A percentile compares a stretch with the other conserved stretches of the same genome.
phyloP scores from a whole-genome alignment of 108 stramenopile genomes.

The Chaetoceros muelleri region DNA sequence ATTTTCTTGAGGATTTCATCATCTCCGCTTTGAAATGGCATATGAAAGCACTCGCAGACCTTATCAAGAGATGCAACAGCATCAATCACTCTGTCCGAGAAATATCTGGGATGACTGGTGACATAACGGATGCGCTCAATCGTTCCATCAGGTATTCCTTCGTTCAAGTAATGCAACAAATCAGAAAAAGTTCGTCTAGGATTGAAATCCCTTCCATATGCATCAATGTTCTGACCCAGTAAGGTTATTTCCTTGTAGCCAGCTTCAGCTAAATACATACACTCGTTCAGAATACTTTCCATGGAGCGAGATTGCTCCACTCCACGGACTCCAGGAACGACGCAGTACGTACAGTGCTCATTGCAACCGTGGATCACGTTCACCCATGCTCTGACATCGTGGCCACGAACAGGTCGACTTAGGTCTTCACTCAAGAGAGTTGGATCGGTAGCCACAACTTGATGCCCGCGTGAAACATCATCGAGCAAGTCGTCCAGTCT shows the following conservation, averaged over 20 bases:
- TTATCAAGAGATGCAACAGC: conserved; percentile 75
- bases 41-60: conserved; percentile 82
- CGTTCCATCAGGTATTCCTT: conserved; percentile 32
- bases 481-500: conserved; percentile 44
- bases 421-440: conserved; percentile 49
- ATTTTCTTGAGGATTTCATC: conserved; percentile 68
- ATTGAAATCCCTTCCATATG: conserved; percentile 84
- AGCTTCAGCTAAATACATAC: conserved; percentile 39
- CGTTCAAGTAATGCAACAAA: conserved; percentile 64
- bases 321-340: conserved; percentile 79
- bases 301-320: conserved; percentile 85
- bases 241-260: conserved; percentile 85
- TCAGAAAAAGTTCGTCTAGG: conserved; percentile 85
- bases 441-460: conserved; percentile 64
- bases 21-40: conserved; percentile 89
- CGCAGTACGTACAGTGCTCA: conserved; percentile 91
- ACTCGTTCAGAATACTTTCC: conserved; percentile 77
- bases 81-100: conserved; percentile 84
- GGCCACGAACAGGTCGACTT: conserved; percentile 45
- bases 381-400: conserved; percentile 71
- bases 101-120: conserved; percentile 88
- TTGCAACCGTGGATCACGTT: conserved; percentile 81
- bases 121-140: conserved; percentile 79
- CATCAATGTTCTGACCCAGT: conserved; percentile 93
- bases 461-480: conserved; percentile 40